phyloP scores from a whole-genome alignment of 2,329 filamentous ascomycete genomes.

The Alternaria atra region DNA sequence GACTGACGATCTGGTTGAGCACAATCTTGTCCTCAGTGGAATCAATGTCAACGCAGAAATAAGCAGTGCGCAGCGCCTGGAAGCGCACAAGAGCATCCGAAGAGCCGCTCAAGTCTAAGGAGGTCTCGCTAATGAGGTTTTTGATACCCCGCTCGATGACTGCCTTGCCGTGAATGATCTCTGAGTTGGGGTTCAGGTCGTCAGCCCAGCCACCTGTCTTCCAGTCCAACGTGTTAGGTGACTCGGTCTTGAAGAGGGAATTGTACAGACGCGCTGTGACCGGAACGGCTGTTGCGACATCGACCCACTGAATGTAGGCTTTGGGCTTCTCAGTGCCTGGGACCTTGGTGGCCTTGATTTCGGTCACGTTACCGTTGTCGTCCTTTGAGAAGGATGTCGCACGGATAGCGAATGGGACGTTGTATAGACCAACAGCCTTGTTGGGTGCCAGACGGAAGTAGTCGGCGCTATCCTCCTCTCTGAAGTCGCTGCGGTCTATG shows the following conservation, averaged over 20 bases:
- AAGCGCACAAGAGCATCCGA: constrained; percentile 73
- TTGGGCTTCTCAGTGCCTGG: constrained; percentile 74
- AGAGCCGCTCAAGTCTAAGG: constrained; percentile 40
- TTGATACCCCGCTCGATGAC: constrained; percentile 85
- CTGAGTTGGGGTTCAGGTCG: constrained; percentile 84
- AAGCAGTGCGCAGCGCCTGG: constrained; percentile 89
- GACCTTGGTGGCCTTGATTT: constrained; percentile 72
- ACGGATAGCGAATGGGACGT: constrained; percentile 74
- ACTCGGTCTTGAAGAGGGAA: constrained; percentile 84
- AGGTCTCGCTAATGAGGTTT: constrained; percentile 73
- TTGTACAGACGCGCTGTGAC: constrained; percentile 78
- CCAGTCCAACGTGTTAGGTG: constrained; percentile 75
- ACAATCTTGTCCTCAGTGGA: constrained; percentile 76
- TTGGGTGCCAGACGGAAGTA: constrained; percentile 82
- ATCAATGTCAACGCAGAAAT: constrained; percentile 83
- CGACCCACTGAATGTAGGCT: constrained; percentile 86
- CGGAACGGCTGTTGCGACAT: constrained; percentile 69
- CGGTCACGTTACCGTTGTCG: constrained; percentile 69
- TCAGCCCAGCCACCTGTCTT: constrained; percentile 80
- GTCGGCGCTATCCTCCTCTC: constrained; percentile 74
- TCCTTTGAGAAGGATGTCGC: constrained; percentile 75
- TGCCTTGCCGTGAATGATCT: constrained; percentile 79
- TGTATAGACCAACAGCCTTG: constrained; percentile 77
- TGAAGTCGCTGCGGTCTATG: constrained; percentile 83
- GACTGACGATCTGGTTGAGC: constrained; percentile 87